Evolutionary conservation across 768 basidiomycete species (phyloP), one percentile per base, ranked within the genome.

Genomic region (Gymnopilus dilepis): DNA sequence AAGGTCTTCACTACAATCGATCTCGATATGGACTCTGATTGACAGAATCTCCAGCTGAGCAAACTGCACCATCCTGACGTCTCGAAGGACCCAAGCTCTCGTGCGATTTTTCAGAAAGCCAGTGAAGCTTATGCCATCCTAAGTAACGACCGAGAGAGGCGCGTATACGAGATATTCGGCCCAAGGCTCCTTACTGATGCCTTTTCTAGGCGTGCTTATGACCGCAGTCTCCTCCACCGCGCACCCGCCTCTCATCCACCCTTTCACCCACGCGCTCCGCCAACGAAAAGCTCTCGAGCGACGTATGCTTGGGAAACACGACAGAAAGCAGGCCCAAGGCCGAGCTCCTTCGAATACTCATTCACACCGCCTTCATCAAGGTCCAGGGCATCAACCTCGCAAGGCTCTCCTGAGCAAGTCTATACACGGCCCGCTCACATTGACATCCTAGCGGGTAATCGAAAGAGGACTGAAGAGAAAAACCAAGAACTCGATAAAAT

Each of bases 41-140:
- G 50, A 57, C 15, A 56, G 38, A 4, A 4, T 22, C 13, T 22
- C 9, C 62, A 81, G 79, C 65, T 82, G 61, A 82, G 81, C 72
- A 82, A 81, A 67, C 68, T 69, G 59, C 80, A 83, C 59, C 82
- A 84, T 65, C 82, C 82, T 1, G 82, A 84, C 60, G 73, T 84
- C 22, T 77, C 82, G 4, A 74, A 78, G 12, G 79, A 82, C 48
- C 76, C 77, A 3, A 66, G 69, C 26, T 80, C 81, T 4, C 72
- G 69, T 37, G 72, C 76, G 6, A 61, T 78, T 5, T 84, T 80
- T 59, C 65, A 70, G 12, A 75, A 76, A 26, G 76, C 78, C 6
- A 79, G 75, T 47, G 80, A 81, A 60, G 82, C 82, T 0, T 84
- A 84, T 63, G 64, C 80, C 2, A 67, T 83, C 0, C 68, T 84